Evolutionary conservation across 495 filamentous ascomycete species (phyloP).

Genomic region (Penicillium psychrofluorescens): DNA sequence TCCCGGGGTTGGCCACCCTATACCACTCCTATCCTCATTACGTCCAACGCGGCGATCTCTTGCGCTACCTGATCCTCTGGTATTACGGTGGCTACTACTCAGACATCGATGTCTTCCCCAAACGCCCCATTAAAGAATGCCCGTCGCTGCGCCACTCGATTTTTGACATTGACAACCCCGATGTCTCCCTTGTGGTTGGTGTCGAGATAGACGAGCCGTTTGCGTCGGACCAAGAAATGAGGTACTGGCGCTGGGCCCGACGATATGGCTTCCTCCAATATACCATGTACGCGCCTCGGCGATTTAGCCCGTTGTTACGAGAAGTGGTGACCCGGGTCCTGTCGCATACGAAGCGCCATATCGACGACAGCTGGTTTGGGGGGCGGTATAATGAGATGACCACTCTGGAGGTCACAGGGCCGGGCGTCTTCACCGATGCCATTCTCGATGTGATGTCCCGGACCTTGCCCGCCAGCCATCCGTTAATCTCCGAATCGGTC

Average conservation of each 20-base stretch:
- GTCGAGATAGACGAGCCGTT: conserved; percentile 37
- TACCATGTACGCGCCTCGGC: conserved; percentile 31
- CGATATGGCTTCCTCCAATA: conserved; percentile 36
- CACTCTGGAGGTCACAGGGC: conserved; percentile 32
- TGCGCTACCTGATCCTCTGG: conserved; percentile 34
- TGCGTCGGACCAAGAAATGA: conserved; percentile 27
- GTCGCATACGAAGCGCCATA: conserved; percentile 25
- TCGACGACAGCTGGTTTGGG: conserved; percentile 5
- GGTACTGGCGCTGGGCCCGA: conserved; percentile 33
- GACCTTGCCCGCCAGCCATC: conserved; percentile 21
- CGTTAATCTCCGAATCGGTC: conserved; percentile 19
- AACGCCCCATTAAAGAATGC: conserved; percentile 13
- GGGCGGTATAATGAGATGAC: conserved; percentile 21
- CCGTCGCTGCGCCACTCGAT: conserved; percentile 7
- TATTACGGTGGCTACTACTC: conserved; percentile 38
- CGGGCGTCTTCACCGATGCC: conserved; percentile 35
- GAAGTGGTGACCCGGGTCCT: conserved; percentile 29
- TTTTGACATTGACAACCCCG: conserved; percentile 1
- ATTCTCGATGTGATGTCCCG: conserved; percentile 30
- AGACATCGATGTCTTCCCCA: conserved; percentile 30
- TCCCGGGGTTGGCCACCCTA: conserved; percentile 10
- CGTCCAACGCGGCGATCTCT: conserved; percentile 30
- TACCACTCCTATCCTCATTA: conserved; percentile 17
- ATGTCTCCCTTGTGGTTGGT: conserved; percentile 22
- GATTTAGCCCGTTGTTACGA: conserved; percentile 33